A percentile compares a stretch with the other conserved stretches of the same genome.
Evolutionary conservation across 306 rosid genomes (phyloP).

Genomic region (Quillaja saponaria): DNA sequence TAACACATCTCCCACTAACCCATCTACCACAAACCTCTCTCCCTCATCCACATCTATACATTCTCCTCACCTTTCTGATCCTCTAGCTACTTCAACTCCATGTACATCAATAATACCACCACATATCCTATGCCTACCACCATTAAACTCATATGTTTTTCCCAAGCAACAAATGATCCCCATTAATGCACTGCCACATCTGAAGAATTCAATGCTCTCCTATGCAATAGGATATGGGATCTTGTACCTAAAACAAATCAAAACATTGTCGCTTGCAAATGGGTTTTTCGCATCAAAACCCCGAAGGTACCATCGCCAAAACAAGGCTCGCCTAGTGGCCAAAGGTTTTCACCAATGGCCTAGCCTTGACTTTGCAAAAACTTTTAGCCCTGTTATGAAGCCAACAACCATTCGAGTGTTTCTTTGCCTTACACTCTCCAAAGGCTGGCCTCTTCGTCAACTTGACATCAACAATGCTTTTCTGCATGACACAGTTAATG

Average conservation of each 20-base stretch:
- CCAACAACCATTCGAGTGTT: neutral
- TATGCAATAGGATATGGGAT: neutral
- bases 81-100: neutral
- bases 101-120: neutral
- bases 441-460: neutral
- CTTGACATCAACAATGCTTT: neutral
- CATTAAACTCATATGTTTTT: neutral
- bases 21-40: neutral
- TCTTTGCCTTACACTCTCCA: neutral
- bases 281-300: no score
- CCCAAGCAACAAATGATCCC: neutral
- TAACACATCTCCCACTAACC: neutral
- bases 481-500: neutral
- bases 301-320: no score
- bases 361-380: neutral
- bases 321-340: neutral
- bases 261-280: no score
- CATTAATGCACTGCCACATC: neutral
- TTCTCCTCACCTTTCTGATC: neutral
- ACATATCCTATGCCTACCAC: neutral
- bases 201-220: neutral
- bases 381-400: neutral
- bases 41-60: neutral
- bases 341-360: neutral
- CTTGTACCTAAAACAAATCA: no score